Evolutionary conservation across 1,284 basidiomycete genomes (phyloP).

Genomic region (Bondarzewia mesenterica): DNA sequence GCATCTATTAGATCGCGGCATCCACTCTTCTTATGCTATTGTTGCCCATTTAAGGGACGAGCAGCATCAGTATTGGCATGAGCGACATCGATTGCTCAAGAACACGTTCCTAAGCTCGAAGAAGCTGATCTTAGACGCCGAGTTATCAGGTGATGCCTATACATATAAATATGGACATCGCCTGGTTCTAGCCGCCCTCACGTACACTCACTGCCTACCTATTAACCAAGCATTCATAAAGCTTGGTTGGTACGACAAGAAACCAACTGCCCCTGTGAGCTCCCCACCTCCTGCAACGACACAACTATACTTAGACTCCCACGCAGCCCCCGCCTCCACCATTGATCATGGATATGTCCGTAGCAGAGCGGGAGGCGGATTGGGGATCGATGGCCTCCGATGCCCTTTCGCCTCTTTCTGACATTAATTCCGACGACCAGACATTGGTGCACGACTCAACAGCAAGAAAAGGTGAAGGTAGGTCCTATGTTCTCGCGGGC

Average conservation of each 20-base stretch:
- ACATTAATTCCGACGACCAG: background rate
- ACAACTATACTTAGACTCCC: too few species aligned
- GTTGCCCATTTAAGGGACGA: conserved; percentile 22
- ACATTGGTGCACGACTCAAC: background rate
- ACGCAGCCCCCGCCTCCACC: background rate
- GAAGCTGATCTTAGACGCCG: conserved; percentile 21
- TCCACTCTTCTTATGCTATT: conserved; percentile 49
- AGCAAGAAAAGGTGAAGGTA: background rate
- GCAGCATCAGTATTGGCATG: conserved; percentile 34
- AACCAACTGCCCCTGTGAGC: background rate
- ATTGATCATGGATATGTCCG: background rate
- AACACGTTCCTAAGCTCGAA: conserved; percentile 1
- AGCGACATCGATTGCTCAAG: conserved; percentile 23
- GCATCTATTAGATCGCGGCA: conserved; percentile 36
- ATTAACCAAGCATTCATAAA: conserved; percentile 25
- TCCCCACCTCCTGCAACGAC: too few species aligned
- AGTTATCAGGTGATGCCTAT: conserved; percentile 28
- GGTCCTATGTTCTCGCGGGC: background rate
- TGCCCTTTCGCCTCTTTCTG: background rate
- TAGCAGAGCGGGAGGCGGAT: background rate
- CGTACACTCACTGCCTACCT: conserved; percentile 34
- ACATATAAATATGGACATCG: conserved; percentile 19
- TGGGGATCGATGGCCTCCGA: background rate
- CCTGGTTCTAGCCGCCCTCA: conserved; percentile 27
- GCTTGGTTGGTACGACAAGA: conserved; percentile 47